These are phyloP conservation scores for Stenogyne calaminthoides DNA, from an alignment of 305 asterid genomes.

Conservation along the genomic window DNA sequence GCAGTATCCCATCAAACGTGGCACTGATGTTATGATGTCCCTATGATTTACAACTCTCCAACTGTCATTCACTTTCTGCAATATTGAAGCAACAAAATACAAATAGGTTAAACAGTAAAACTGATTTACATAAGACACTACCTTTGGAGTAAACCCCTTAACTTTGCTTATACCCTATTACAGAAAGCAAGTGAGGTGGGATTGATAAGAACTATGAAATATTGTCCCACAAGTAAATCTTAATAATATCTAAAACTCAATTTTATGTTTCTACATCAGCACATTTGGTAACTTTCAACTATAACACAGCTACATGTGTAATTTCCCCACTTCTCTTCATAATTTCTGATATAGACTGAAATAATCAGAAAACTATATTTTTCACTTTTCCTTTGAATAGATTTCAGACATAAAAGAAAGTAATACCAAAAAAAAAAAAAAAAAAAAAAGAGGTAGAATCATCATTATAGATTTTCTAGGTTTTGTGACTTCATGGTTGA, in stretches of 20 bases:
- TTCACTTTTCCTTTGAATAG: background rate
- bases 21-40: constrained; percentile 98
- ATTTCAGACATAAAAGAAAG: background rate
- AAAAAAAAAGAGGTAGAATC: background rate
- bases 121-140: no score
- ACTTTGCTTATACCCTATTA: background rate
- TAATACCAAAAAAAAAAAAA: no score
- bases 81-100: constrained; percentile 13
- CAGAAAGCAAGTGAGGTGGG: background rate
- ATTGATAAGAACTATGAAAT: background rate
- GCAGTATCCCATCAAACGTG: constrained; percentile 98
- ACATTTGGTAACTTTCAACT: background rate
- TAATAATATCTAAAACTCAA: background rate
- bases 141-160: background rate
- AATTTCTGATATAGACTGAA: background rate
- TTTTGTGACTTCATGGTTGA: background rate
- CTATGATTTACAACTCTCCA: constrained; percentile 97
- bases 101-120: no score
- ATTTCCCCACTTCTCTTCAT: background rate
- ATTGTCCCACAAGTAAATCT: background rate
- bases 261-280: background rate
- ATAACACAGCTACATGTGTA: background rate
- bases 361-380: background rate
- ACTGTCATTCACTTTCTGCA: constrained; percentile 87
- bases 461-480: background rate